Percentiles rank a stretch among this genome's conserved stretches.
phyloP scores from a whole-genome alignment of 345 rosid genomes.

The Cardamine resedifolia region DNA sequence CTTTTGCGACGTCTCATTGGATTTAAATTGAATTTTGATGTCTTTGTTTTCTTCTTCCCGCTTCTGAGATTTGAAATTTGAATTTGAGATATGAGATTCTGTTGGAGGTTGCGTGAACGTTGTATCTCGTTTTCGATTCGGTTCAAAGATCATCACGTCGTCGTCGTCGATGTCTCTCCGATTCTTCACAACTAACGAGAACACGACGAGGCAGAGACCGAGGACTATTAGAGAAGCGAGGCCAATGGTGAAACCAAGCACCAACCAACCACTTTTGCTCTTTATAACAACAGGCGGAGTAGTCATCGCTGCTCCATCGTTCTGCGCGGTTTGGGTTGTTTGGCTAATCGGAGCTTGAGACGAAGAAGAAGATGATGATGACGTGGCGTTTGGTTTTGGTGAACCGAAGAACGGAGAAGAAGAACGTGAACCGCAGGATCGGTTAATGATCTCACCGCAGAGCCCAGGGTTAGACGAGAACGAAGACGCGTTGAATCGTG shows the following conservation, averaged over 20 bases:
- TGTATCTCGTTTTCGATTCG: slow-evolving; percentile 15
- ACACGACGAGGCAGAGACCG: slow-evolving; percentile 41
- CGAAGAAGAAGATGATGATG: slow-evolving; percentile 23
- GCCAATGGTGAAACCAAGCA: slow-evolving; percentile 53
- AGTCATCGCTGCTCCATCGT: slow-evolving; percentile 33
- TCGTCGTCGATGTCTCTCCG: slow-evolving; percentile 22
- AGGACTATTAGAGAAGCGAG: slow-evolving; percentile 45
- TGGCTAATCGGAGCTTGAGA: slow-evolving; percentile 49
- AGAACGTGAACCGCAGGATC: slow-evolving; percentile 50
- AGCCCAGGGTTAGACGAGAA: slow-evolving; percentile 59
- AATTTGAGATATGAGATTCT: slow-evolving; percentile 8
- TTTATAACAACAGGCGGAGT: slow-evolving; percentile 42
- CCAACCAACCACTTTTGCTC: slow-evolving; percentile 39
- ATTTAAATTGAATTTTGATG: slow-evolving; percentile 10
- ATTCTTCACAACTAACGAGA: slow-evolving; percentile 40
- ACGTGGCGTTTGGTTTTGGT: slow-evolving; percentile 35
- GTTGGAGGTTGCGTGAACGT: not conserved
- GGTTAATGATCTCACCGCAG: slow-evolving; percentile 75
- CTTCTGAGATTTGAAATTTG: slow-evolving; percentile 27
- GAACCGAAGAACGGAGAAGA: slow-evolving; percentile 62
- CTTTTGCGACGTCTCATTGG: slow-evolving; percentile 20
- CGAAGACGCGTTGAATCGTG: slow-evolving; percentile 54
- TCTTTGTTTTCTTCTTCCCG: slow-evolving; percentile 29
- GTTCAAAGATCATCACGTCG: slow-evolving; percentile 22
- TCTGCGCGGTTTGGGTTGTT: slow-evolving; percentile 39